Base-by-base conservation (phyloP, 495 filamentous ascomycete species). In the Arthonia radiata region DNA sequence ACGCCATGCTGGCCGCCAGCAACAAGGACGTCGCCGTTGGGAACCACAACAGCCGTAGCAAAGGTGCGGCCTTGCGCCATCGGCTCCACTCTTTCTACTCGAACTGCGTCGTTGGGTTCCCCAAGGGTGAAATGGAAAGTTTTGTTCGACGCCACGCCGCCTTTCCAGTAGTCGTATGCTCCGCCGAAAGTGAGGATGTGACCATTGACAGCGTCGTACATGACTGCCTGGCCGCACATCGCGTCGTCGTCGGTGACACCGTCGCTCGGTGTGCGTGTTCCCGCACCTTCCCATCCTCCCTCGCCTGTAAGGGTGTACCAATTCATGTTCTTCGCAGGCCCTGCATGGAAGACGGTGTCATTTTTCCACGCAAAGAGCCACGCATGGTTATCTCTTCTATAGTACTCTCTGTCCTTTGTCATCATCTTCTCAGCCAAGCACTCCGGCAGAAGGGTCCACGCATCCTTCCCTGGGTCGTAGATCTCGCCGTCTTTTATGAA, bases 301-400 rank as follows among this genome's bases (percentile, higher is more conserved):
- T 30, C 32, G 9, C 44, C 54, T 5, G 31, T 31, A 7, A 52
- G 53, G 8, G 37, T 37, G 38, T 57, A 68, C 66, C 66, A 71
- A 39, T 67, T 58, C 61, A 67, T 67, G 1, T 38, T 31, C 25
- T 37, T 46, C 30, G 48, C 56, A 4, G 64, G 64, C 4, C 64
- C 64, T 4, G 61, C 62, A 39, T 68, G 61, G 47, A 67, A 62
- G 12, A 65, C 53, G 15, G 36, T 51, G 6, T 43, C 49, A 22
- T 50, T 44, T 33, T 59, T 67, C 57, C 63, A 70, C 6, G 39
- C 59, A 37, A 67, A 70, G n/a, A 70, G 46, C 64, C 63, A 67
- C 24, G 35, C 56, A 33, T 69, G 64, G 31, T 63, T 65, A 37
- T 69, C 63, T 6, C 44, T 32, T 10, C 56, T 47, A 29, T 49